Conservation (phyloP, 2,329 filamentous ascomycete genomes). For the Sclerotinia subarctica region DNA sequence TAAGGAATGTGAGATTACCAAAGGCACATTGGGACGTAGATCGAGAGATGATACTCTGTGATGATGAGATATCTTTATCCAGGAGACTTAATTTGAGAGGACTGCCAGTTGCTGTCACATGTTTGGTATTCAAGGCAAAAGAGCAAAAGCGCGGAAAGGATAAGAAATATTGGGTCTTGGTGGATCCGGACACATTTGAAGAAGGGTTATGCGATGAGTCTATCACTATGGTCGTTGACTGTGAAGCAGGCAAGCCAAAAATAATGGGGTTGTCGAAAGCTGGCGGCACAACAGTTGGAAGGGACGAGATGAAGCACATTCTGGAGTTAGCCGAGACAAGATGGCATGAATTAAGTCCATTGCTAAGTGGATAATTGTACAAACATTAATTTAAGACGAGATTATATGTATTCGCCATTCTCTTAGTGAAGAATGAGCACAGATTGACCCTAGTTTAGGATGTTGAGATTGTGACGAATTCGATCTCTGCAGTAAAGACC, state of each 20-base stretch:
- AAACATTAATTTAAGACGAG: slow-evolving; percentile 2
- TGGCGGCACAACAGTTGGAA: slow-evolving; percentile 70
- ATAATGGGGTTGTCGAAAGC: slow-evolving; percentile 77
- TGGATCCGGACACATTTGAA: slow-evolving; percentile 87
- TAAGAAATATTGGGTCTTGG: slow-evolving; percentile 69
- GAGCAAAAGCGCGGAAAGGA: slow-evolving; percentile 46
- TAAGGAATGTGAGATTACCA: slow-evolving; percentile 75
- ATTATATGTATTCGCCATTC: slow-evolving; percentile 1
- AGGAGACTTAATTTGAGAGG: slow-evolving; percentile 58
- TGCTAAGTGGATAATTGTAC: slow-evolving; percentile 29
- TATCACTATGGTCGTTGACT: slow-evolving; percentile 80
- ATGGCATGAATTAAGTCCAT: slow-evolving; percentile 52
- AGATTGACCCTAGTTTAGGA: neutral
- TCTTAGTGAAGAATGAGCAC: neutral
- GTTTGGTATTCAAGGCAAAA: slow-evolving; percentile 70
- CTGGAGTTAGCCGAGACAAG: slow-evolving; percentile 58
- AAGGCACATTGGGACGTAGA: slow-evolving; percentile 81
- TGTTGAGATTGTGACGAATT: neutral
- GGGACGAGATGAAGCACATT: slow-evolving; percentile 58
- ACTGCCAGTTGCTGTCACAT: slow-evolving; percentile 73
- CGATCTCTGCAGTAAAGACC: neutral
- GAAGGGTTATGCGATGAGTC: slow-evolving; percentile 79
- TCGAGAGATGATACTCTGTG: slow-evolving; percentile 74
- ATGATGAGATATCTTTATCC: slow-evolving; percentile 53
- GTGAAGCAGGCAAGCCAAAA: slow-evolving; percentile 45